Conservation (phyloP, 1,284 basidiomycete genomes). For the Boletellus deceptivus region DNA sequence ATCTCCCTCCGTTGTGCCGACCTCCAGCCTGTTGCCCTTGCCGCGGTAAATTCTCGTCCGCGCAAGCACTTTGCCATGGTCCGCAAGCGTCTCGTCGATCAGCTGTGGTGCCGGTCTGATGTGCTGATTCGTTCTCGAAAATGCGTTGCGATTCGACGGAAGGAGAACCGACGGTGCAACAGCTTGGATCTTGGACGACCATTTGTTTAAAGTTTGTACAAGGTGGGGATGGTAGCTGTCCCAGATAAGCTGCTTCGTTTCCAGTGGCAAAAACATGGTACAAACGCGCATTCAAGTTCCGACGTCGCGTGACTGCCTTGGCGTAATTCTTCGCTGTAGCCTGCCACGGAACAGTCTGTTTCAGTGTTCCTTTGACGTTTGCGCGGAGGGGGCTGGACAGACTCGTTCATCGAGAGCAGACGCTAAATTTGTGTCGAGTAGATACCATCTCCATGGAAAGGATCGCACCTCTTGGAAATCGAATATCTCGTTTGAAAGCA, state of each 20-base stretch:
- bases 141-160: constrained; percentile 64
- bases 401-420: constrained; percentile 48
- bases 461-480: constrained; percentile 59
- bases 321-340: constrained; percentile 36
- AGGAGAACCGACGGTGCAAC: constrained; percentile 77
- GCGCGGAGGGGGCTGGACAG: constrained; percentile 48
- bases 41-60: constrained; percentile 56
- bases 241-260: constrained; percentile 10
- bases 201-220: constrained; percentile 80
- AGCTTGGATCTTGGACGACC: constrained; percentile 91
- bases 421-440: constrained; percentile 35
- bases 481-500: constrained; percentile 65
- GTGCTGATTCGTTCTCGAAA: constrained; percentile 50
- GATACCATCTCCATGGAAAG: constrained; percentile 7
- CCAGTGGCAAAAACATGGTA: constrained; percentile 9
- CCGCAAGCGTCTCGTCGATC: constrained; percentile 66
- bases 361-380: constrained; percentile 51
- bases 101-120: constrained; percentile 64
- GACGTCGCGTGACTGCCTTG: constrained; percentile 46
- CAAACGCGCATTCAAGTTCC: constrained; percentile 58
- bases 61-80: constrained; percentile 53
- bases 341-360: constrained; percentile 10
- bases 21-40: constrained; percentile 44
- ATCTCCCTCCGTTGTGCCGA: constrained; percentile 21
- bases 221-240: constrained; percentile 65